Base-by-base conservation (phyloP, 2,329 filamentous ascomycete genomes). In the Mycogone perniciosa region DNA sequence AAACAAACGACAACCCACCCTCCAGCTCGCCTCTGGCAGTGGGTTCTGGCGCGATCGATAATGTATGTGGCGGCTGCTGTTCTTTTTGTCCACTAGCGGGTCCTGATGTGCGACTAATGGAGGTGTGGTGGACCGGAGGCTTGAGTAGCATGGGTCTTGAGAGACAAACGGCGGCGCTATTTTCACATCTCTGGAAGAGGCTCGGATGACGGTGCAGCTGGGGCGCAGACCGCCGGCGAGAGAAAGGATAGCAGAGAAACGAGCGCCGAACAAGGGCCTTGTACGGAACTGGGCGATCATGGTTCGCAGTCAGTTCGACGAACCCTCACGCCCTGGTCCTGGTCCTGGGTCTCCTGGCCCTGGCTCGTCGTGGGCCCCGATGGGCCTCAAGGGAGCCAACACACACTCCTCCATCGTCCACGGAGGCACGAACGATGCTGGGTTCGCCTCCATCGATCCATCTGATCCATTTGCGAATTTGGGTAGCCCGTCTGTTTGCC, bases 251-350 rank as follows among this genome's bases (percentile, higher is more conserved):
- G 42, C 48, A 41, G 45, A 42, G 42, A 50, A 31, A 39, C 26
- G 7, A 34, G 7, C 48, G 41, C 45, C 31, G 48, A 50, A 20
- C 40, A 44, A 31, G 44, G 42, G 39, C 46, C 47, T 31, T 34
- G 38, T 40, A 9, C 42, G 26, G 51, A 34, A 49, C 42, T 50
- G 56, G 57, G 44, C 54, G 57, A 59, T 59, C 57, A 59, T 59
- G 54, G 57, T 59, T 59, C 57, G 57, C 57, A 53, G 56, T 51
- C 53, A 44, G 52, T 53, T 54, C 46, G 52, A 60, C 52, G 56
- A 62, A 61, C 57, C 52, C 58, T 59, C 54, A 51, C 48, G 53
- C 54, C 53, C 51, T 52, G 47, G 47, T 33, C 47, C 43, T 56
- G 51, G 56, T 20, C 20, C 20, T 20, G 20, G 20, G 20, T 20